A percentile compares a stretch with the other conserved stretches of the same genome.
Evolutionary conservation across 345 rosid species (phyloP).

Genomic region (Reutealis trisperma): DNA sequence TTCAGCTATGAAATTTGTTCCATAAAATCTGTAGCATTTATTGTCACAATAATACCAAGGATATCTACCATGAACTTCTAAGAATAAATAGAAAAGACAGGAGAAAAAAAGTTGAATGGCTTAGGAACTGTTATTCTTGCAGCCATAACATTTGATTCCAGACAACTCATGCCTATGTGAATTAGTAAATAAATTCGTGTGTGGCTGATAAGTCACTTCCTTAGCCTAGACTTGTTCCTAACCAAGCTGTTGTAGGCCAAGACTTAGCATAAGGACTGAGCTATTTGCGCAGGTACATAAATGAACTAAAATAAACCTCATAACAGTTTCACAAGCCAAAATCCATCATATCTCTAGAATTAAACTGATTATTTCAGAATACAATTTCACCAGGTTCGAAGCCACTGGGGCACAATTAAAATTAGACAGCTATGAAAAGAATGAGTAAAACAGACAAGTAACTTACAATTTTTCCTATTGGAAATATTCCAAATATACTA

Average conservation of each 20-base stretch:
- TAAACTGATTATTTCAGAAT: background rate
- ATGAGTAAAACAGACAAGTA: background rate
- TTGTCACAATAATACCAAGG: background rate
- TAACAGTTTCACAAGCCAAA: background rate
- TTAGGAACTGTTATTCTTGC: background rate
- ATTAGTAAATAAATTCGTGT: background rate
- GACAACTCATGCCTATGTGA: background rate
- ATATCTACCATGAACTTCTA: background rate
- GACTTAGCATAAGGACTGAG: background rate
- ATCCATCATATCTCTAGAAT: background rate
- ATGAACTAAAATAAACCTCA: background rate
- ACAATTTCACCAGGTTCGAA: background rate
- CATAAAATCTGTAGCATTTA: background rate
- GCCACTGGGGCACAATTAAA: background rate
- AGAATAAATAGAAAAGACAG: background rate
- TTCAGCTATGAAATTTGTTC: background rate
- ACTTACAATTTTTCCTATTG: constrained; percentile 88
- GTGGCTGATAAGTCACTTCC: background rate
- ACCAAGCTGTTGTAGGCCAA: background rate
- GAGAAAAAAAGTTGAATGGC: background rate
- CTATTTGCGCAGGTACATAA: background rate
- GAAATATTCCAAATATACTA: constrained; percentile 91
- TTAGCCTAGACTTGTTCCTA: background rate
- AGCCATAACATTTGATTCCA: background rate
- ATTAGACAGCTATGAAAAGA: background rate